These are phyloP conservation scores for Carallia brachiata DNA, from an alignment of 345 rosid species.

Conservation along the genomic window DNA sequence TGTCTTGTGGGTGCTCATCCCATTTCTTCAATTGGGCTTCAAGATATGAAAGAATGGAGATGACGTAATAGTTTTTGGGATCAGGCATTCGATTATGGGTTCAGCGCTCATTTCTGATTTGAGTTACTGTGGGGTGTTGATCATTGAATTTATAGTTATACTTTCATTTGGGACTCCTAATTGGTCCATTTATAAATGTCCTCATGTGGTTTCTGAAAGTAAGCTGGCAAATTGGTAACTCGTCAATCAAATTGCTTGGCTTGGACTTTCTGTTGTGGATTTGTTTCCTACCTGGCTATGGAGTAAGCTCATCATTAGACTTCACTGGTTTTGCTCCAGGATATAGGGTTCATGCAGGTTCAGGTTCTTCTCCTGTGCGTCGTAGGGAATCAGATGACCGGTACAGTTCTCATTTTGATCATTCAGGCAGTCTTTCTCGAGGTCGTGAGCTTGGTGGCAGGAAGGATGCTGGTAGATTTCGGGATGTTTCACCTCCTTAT, in stretches of 20 bases:
- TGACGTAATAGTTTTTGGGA: not conserved
- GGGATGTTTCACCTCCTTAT: conserved; percentile 65
- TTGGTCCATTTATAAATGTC: not conserved
- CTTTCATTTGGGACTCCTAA: not conserved
- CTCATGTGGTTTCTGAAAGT: not conserved
- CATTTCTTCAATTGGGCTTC: not conserved
- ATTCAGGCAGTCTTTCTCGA: conserved; percentile 42
- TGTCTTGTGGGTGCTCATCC: conserved; percentile 7
- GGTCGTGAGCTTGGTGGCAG: conserved; percentile 50
- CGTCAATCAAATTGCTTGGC: too few species aligned
- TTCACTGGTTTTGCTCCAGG: conserved; percentile 54
- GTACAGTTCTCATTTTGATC: conserved; percentile 58
- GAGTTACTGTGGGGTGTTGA: not conserved
- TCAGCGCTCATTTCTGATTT: not conserved
- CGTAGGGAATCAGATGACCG: conserved; percentile 55
- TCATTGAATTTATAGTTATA: not conserved
- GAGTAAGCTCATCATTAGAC: conserved; percentile 33
- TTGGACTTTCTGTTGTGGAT: too few species aligned
- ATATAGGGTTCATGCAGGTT: conserved; percentile 70
- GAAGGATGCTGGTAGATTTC: conserved; percentile 68
- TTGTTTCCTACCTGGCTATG: conserved; percentile 8
- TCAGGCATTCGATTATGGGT: not conserved
- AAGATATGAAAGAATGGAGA: not conserved
- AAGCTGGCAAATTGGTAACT: not conserved
- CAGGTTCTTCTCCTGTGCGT: conserved; percentile 59